These are phyloP conservation scores for Knufia petricola DNA, from an alignment of 2,329 filamentous ascomycete genomes.

Conservation along the genomic window DNA sequence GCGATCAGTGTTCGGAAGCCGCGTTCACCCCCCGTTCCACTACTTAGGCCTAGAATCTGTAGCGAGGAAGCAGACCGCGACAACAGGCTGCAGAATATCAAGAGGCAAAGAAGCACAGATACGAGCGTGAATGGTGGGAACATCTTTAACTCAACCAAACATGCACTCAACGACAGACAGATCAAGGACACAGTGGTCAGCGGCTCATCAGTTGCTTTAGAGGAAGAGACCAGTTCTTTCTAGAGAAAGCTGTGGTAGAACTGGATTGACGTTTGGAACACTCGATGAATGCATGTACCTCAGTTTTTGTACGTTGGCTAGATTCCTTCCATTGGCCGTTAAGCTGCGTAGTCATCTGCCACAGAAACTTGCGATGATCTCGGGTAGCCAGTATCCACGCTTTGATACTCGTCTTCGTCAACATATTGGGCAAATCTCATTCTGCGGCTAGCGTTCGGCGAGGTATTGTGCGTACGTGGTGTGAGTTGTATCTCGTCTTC, in stretches of 20 bases:
- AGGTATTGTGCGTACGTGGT: neutral
- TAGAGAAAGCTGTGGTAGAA: neutral
- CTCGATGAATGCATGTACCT: too few relatives aligned
- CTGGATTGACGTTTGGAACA: too few relatives aligned
- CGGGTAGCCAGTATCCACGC: neutral
- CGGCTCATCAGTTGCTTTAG: neutral
- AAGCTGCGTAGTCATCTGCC: too few relatives aligned
- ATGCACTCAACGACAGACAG: slow-evolving; percentile 11
- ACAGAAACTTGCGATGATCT: neutral
- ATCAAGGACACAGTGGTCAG: slow-evolving; percentile 12
- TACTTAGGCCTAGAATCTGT: slow-evolving; percentile 4
- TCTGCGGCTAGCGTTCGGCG: neutral
- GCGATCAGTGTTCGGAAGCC: slow-evolving; percentile 6
- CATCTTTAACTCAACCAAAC: slow-evolving; percentile 4
- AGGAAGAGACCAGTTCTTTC: too few relatives aligned
- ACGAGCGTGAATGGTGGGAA: neutral
- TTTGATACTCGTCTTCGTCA: neutral
- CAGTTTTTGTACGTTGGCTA: too few relatives aligned
- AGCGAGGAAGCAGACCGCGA: slow-evolving; percentile 10
- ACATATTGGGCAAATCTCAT: neutral
- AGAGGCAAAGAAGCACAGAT: neutral
- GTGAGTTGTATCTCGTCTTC: neutral
- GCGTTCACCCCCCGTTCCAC: slow-evolving; percentile 6
- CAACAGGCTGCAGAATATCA: slow-evolving; percentile 5
- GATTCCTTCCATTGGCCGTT: too few relatives aligned